Evolutionary conservation across 1,284 basidiomycete genomes (phyloP), one percentile per base, ranked within the genome.

Genomic region (Ceratobasidium sp.): DNA sequence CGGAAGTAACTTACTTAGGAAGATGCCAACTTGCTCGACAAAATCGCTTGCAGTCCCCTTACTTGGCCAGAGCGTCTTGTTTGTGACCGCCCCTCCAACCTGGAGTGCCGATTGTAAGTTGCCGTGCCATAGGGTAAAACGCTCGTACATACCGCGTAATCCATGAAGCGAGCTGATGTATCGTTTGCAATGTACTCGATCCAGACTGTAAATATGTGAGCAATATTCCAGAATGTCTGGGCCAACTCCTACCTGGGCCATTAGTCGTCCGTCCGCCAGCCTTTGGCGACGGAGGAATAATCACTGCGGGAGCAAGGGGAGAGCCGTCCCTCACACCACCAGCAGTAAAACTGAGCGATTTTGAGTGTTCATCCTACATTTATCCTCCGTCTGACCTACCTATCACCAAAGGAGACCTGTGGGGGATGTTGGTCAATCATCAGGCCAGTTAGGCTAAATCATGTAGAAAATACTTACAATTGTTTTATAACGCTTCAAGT

Each of bases 361-460:
- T 80, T 55, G 7, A 49, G 10, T 56, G 17, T 8, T 45, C 25
- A 47, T 25, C 6, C 15, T 22, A 69, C 68, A 17, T 42, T 20
- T 20, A 25, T 64, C n/a, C 10, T 29, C n/a, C 22, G 12, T 62
- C 13, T 3, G n/a, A 35, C 8, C 15, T 62, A 43, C 60, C 53
- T 64, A 17, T 38, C 50, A 12, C 22, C 20, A 56, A 69, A 57
- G 12, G 45, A 50, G n/a, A 40, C 32, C 50, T 49, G 29, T n/a
- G 47, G 34, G 42, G 52, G 53, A 27, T 29, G 49, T 71, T 57
- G 47, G 32, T n/a, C n/a, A n/a, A n/a, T n/a, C 45, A 58, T 12
- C 22, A 45, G 43, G 57, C 53, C 0, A 76, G 79, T 68, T 71
- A 83, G 82, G 45, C 82, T 82, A 70, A 84, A 83, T 2, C 82